These are phyloP conservation scores for Phialophora expanda DNA, from an alignment of 2,329 filamentous ascomycete genomes.

Conservation along the genomic window DNA sequence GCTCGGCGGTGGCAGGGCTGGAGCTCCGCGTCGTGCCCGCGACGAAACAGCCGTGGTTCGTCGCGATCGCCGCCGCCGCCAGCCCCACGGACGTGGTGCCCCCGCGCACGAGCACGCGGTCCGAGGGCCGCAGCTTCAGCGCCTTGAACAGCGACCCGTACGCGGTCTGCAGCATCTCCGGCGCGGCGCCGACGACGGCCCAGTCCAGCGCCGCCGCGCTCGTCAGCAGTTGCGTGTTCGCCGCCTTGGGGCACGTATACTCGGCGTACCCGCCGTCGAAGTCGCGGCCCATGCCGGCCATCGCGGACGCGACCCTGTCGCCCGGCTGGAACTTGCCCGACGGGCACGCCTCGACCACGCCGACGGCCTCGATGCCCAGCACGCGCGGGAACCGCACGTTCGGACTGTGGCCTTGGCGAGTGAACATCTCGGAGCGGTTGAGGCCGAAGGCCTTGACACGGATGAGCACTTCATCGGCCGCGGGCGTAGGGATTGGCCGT, in stretches of 20 bases:
- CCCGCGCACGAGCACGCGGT: slow-evolving; percentile 56
- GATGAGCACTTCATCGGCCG: slow-evolving; percentile 50
- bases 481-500: slow-evolving; percentile 48
- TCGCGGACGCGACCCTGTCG: slow-evolving; percentile 53
- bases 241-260: slow-evolving; percentile 52
- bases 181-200: slow-evolving; percentile 54
- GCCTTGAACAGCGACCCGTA: slow-evolving; percentile 52
- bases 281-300: slow-evolving; percentile 56
- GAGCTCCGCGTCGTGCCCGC: slow-evolving; percentile 49
- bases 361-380: slow-evolving; percentile 56
- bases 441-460: slow-evolving; percentile 54
- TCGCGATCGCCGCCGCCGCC: slow-evolving; percentile 55
- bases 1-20: slow-evolving; percentile 41
- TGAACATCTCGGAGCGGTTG: slow-evolving; percentile 56
- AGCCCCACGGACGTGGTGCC: slow-evolving; percentile 57
- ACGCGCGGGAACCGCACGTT: slow-evolving; percentile 52
- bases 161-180: slow-evolving; percentile 60
- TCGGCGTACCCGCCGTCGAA: slow-evolving; percentile 59
- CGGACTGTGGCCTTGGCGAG: slow-evolving; percentile 52
- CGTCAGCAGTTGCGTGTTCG: slow-evolving; percentile 46
- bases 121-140: slow-evolving; percentile 48
- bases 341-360: slow-evolving; percentile 47
- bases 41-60: slow-evolving; percentile 49
- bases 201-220: slow-evolving; percentile 48
- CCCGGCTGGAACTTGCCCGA: slow-evolving; percentile 47